These are phyloP conservation scores for Boletus subparvulus DNA, from an alignment of 768 basidiomycete species.

Conservation along the genomic window DNA sequence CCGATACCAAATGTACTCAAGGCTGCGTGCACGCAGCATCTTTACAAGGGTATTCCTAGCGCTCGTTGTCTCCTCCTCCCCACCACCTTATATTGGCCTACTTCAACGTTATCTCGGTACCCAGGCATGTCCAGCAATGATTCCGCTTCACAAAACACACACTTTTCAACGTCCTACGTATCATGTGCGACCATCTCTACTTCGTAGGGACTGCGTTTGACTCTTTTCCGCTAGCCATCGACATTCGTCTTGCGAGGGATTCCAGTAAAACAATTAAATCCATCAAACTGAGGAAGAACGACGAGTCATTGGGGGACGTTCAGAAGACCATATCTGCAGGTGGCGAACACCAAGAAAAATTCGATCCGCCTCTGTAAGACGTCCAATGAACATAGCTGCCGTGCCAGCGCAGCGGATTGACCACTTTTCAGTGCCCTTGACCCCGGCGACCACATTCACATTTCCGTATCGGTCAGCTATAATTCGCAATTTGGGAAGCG, in stretches of 20 bases:
- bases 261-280: constrained; percentile 8
- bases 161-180: neutral
- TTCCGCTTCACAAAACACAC: neutral
- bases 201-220: no score
- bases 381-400: neutral
- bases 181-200: constrained; percentile 1
- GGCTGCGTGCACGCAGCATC: neutral
- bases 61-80: neutral
- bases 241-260: constrained; percentile 2
- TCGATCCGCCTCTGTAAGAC: constrained; percentile 9
- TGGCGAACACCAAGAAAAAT: neutral
- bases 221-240: neutral
- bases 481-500: neutral
- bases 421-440: neutral
- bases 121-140: neutral
- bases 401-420: neutral
- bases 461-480: constrained; percentile 1
- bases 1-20: neutral
- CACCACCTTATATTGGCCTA: neutral
- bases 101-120: neutral
- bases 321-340: neutral
- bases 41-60: neutral
- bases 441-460: neutral
- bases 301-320: neutral
- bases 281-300: neutral